phyloP scores from a whole-genome alignment of 352 stramenopile genomes.

The Phytophthora multivora region DNA sequence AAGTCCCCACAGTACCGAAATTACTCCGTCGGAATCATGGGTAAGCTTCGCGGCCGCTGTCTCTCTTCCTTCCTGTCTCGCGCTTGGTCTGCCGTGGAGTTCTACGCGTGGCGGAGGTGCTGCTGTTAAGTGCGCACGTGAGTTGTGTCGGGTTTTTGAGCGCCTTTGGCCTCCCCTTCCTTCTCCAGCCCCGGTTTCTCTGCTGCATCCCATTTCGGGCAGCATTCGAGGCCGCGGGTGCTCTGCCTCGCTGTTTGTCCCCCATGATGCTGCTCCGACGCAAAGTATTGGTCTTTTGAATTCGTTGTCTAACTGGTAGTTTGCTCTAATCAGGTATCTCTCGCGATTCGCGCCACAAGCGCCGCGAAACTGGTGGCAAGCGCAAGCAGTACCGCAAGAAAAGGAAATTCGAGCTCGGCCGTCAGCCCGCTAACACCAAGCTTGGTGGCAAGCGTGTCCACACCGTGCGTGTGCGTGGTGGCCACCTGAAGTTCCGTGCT shows the following conservation, averaged over 20 bases:
- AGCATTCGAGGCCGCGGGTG: constrained; percentile 83
- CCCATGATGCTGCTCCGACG: constrained; percentile 20
- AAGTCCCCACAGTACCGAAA: constrained; percentile 63
- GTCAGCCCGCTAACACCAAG: constrained; percentile 98
- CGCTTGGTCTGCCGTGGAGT: constrained; percentile 28
- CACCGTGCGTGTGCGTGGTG: constrained; percentile 95
- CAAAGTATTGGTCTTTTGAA: constrained; percentile 12
- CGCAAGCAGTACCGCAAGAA: constrained; percentile 98
- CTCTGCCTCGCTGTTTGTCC: constrained; percentile 19
- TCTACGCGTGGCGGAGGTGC: constrained; percentile 44
- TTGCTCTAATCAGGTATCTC: constrained; percentile 95
- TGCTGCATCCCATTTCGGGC: constrained; percentile 91
- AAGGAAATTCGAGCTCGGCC: constrained; percentile 98
- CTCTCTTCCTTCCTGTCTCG: constrained; percentile 9
- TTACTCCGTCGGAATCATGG: constrained; percentile 89
- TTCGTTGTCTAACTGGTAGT: constrained; percentile 18
- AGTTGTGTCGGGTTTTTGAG: constrained; percentile 27
- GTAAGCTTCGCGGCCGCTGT: constrained; percentile 58
- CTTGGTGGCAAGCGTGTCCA: constrained; percentile 97
- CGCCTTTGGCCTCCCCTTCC: constrained; percentile 25
- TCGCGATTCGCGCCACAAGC: constrained; percentile 99
- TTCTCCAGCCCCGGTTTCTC: constrained; percentile 65
- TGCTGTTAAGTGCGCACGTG: constrained; percentile 28
- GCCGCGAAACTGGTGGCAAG: constrained; percentile 99
- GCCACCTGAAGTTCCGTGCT: constrained; percentile 99